Evolutionary conservation across 352 stramenopile species (phyloP).

Genomic region (Globisporangium viniferum): DNA sequence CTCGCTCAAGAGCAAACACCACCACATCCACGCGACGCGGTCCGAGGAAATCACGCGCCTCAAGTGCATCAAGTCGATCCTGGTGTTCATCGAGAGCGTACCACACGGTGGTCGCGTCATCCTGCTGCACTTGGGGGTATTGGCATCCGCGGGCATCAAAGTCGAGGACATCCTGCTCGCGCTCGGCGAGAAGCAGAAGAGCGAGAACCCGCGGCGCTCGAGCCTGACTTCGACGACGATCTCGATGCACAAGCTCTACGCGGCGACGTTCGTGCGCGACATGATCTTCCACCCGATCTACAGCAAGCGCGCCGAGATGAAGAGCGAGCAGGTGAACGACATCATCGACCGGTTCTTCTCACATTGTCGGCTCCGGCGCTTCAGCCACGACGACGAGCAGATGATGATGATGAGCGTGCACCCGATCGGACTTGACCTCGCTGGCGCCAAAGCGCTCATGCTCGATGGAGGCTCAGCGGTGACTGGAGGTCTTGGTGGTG

Average conservation of each 20-base stretch:
- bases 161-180: slow-evolving; percentile 53
- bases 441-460: slow-evolving; percentile 8
- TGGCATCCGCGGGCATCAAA: slow-evolving; percentile 35
- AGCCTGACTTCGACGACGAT: slow-evolving; percentile 16
- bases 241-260: slow-evolving; percentile 42
- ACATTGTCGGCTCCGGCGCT: slow-evolving; percentile 60
- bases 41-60: slow-evolving; percentile 36
- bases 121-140: slow-evolving; percentile 59
- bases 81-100: slow-evolving; percentile 50
- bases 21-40: slow-evolving; percentile 27
- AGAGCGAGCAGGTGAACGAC: slow-evolving; percentile 35
- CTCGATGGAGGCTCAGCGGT: not conserved
- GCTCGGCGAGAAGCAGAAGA: slow-evolving; percentile 51
- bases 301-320: slow-evolving; percentile 41
- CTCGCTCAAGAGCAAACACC: slow-evolving; percentile 20
- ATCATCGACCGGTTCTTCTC: slow-evolving; percentile 71
- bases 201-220: slow-evolving; percentile 25
- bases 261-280: slow-evolving; percentile 65
- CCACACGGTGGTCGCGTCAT: slow-evolving; percentile 51
- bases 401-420: slow-evolving; percentile 19
- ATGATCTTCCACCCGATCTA: slow-evolving; percentile 79
- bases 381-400: slow-evolving; percentile 58
- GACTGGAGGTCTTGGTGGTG: not conserved
- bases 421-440: slow-evolving; percentile 7
- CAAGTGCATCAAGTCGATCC: slow-evolving; percentile 35